These are phyloP conservation scores for Fragaria ananassa DNA, from an alignment of 306 rosid genomes.

Conservation along the genomic window DNA sequence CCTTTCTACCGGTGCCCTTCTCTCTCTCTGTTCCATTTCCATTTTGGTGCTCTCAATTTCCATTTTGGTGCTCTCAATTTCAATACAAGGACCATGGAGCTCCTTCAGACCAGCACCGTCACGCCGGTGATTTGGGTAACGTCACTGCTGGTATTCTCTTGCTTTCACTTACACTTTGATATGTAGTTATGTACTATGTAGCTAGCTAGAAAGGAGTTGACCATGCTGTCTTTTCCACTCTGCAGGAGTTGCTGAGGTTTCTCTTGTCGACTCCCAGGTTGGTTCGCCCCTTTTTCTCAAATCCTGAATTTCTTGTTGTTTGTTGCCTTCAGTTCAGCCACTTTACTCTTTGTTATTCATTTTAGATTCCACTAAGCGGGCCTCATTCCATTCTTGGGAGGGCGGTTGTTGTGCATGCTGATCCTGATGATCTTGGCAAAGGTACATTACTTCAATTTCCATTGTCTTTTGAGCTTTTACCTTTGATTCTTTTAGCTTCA, in stretches of 20 bases:
- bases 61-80: neutral
- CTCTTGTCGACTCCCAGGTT: constrained; percentile 50
- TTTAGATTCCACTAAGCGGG: constrained; percentile 80
- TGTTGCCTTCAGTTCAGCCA: neutral
- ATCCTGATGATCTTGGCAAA: constrained; percentile 94
- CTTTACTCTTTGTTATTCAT: neutral
- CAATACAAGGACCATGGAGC: constrained; percentile 61
- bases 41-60: neutral
- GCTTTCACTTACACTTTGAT: neutral
- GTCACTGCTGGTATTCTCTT: constrained; percentile 49
- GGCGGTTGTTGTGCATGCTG: constrained; percentile 94
- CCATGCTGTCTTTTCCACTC: constrained; percentile 12
- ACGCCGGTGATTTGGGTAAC: constrained; percentile 88
- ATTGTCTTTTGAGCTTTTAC: neutral
- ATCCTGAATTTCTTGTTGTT: neutral
- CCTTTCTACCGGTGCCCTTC: constrained; percentile 68
- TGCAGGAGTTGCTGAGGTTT: constrained; percentile 70
- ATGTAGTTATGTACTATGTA: neutral
- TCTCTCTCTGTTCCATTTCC: neutral
- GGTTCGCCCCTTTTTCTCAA: neutral
- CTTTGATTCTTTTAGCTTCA: neutral
- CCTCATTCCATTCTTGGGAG: constrained; percentile 82
- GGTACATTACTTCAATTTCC: constrained; percentile 33
- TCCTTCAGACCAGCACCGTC: constrained; percentile 58
- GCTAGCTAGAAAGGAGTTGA: neutral